These are phyloP conservation scores for Xylaria sp. DNA, from an alignment of 2,329 filamentous ascomycete genomes.

Conservation along the genomic window DNA sequence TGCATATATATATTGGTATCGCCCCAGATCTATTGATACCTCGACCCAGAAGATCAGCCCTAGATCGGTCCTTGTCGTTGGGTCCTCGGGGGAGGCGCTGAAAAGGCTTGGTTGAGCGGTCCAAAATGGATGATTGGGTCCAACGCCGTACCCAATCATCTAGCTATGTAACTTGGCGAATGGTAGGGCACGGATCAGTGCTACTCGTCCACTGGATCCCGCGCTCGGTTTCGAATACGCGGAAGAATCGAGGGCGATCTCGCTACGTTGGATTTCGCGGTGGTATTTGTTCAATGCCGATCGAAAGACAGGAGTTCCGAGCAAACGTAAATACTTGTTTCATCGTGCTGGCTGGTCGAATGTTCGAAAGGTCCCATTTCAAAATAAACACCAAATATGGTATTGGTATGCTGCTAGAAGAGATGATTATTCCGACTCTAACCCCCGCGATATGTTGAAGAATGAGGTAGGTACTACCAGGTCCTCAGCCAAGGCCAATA, in stretches of 20 bases:
- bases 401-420: not conserved
- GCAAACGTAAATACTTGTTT: not conserved
- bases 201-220: not conserved
- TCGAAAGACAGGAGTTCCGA: not conserved
- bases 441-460: not conserved
- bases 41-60: not conserved
- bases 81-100: not conserved
- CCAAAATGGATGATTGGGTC: not conserved
- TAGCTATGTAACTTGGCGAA: not conserved
- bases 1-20: not conserved
- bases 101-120: not conserved
- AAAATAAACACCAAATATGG: not conserved
- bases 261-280: not conserved
- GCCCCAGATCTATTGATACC: not conserved
- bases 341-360: not conserved
- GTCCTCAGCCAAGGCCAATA: not conserved
- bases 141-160: not conserved
- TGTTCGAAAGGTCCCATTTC: not conserved
- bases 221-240: not conserved
- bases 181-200: not conserved
- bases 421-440: not conserved
- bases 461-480: too few relatives aligned
- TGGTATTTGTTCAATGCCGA: not conserved
- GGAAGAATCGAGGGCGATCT: not conserved
- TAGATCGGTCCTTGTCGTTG: constrained; percentile 1